Evolutionary conservation across 805 yeast genomes (phyloP).

Genomic region (Cyberlindnera veronae): DNA sequence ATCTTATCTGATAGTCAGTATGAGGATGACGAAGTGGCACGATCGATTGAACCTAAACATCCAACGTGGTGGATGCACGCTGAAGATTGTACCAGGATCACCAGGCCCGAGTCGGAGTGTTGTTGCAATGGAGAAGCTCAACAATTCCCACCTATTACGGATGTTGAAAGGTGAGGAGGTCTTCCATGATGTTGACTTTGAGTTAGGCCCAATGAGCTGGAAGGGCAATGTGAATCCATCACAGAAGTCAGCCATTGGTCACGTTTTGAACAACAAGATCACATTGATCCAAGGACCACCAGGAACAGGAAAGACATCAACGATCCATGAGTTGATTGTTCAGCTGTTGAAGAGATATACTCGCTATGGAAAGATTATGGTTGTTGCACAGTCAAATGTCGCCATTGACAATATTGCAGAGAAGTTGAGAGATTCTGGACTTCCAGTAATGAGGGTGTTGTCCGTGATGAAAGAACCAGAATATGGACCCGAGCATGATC

Average conservation of each 20-base stretch:
- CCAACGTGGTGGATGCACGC: too few relatives aligned
- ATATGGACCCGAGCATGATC: too few relatives aligned
- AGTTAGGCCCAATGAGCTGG: too few relatives aligned
- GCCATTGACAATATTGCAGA: not conserved
- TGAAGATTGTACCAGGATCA: too few relatives aligned
- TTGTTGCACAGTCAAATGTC: not conserved
- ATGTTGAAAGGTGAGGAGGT: not conserved
- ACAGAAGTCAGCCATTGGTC: not conserved
- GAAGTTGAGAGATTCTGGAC: too few relatives aligned
- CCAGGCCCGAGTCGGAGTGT: too few relatives aligned
- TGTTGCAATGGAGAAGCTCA: slow-evolving; percentile 12
- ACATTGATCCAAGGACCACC: slow-evolving; percentile 76
- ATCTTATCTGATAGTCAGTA: too few relatives aligned
- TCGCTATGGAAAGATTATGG: not conserved
- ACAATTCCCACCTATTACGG: not conserved
- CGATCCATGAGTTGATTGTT: not conserved
- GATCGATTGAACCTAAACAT: too few relatives aligned
- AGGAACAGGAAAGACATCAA: slow-evolving; percentile 74
- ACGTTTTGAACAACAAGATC: slow-evolving; percentile 21
- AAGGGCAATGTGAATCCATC: not conserved
- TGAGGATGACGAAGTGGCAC: too few relatives aligned
- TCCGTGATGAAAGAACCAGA: too few relatives aligned
- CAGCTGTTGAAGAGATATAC: slow-evolving; percentile 37
- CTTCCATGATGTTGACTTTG: not conserved
- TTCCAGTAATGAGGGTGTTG: too few relatives aligned